Base-by-base conservation (phyloP, 2,329 filamentous ascomycete species). In the Tolypocladium sp. region DNA sequence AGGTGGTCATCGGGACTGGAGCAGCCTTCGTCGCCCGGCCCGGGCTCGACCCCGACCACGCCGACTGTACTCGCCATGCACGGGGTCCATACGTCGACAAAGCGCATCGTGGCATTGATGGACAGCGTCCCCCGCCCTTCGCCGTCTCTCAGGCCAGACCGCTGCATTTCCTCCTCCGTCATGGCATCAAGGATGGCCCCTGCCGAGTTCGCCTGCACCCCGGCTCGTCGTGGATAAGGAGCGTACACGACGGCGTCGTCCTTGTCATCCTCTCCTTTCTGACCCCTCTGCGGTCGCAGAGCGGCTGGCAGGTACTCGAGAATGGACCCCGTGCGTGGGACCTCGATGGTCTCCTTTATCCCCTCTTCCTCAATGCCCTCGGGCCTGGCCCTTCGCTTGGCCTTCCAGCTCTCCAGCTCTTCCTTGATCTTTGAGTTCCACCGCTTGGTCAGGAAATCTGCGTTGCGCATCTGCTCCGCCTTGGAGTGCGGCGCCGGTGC, bases 391-490 rank as follows among this genome's bases (percentile, higher is more conserved):
- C 78, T 70, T n/a, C 69, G 69, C 46, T 70, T 74, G 15, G 69
- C 66, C 51, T 72, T 70, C 82, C 82, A 85, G 9, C 71, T 64
- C 0, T 71, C 67, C 56, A 82, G 68, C 20, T 70, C 68, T 8
- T 68, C 69, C n/a, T 72, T 69, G 4, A 84, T 61, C 42, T 69
- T 63, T 5, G 69, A 63, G 62, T 85, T 82, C 82, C 82, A 85
- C 15, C 72, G 69, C 10, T 66, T 66, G 1, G 80, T 80, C 46
- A 86, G 66, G 55, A 76, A 74, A 2, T 77, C 76, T 2, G 81
- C 81, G 61, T 83, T 84, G 60, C 79, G 80, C 64, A 82, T 71
- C 62, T 85, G 78, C 62, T 83, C 81, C 2, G 77, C 74, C 42
- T 74, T 73, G 17, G 71, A 76, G 63, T 82, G 79, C 13, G 79